Evolutionary conservation across 1,139 yeast species (phyloP).

Genomic region (Candida smagusa): DNA sequence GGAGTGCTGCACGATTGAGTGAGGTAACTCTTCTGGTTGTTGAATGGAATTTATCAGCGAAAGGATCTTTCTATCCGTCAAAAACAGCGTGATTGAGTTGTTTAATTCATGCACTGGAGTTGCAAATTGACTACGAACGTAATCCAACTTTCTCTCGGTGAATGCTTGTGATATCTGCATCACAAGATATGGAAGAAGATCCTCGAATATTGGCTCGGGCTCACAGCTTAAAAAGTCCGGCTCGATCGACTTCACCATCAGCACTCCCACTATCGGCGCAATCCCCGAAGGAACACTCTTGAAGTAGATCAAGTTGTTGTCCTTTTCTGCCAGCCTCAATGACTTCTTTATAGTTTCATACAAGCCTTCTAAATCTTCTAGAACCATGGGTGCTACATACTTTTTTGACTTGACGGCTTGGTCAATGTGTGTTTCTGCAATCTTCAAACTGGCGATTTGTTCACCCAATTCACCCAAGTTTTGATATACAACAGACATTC

Average conservation of each 20-base stretch:
- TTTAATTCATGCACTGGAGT: slow-evolving; percentile 53
- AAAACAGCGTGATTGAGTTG: slow-evolving; percentile 41
- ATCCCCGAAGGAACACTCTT: slow-evolving; percentile 58
- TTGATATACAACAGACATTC: slow-evolving; percentile 52
- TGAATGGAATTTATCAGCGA: slow-evolving; percentile 63
- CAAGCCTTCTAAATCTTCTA: slow-evolving; percentile 51
- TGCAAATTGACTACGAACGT: slow-evolving; percentile 47
- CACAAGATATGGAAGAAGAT: slow-evolving; percentile 62
- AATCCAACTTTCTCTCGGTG: slow-evolving; percentile 60
- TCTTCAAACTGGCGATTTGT: slow-evolving; percentile 57
- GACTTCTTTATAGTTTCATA: slow-evolving; percentile 40
- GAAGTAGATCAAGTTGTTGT: slow-evolving; percentile 76
- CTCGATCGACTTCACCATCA: slow-evolving; percentile 53
- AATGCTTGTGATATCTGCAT: slow-evolving; percentile 69
- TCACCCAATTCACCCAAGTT: slow-evolving; percentile 60
- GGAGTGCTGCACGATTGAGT: slow-evolving; percentile 51
- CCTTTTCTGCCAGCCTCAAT: slow-evolving; percentile 62
- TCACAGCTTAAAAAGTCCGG: slow-evolving; percentile 36
- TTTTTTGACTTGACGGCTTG: slow-evolving; percentile 39
- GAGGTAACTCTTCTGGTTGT: slow-evolving; percentile 63
- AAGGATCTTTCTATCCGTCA: slow-evolving; percentile 50
- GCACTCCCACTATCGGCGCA: slow-evolving; percentile 44
- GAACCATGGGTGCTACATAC: slow-evolving; percentile 41
- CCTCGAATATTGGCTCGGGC: slow-evolving; percentile 40
- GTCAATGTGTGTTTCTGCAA: slow-evolving; percentile 29